phyloP scores from a whole-genome alignment of 2,329 filamentous ascomycete genomes.

The Aspergillus carbonarius region DNA sequence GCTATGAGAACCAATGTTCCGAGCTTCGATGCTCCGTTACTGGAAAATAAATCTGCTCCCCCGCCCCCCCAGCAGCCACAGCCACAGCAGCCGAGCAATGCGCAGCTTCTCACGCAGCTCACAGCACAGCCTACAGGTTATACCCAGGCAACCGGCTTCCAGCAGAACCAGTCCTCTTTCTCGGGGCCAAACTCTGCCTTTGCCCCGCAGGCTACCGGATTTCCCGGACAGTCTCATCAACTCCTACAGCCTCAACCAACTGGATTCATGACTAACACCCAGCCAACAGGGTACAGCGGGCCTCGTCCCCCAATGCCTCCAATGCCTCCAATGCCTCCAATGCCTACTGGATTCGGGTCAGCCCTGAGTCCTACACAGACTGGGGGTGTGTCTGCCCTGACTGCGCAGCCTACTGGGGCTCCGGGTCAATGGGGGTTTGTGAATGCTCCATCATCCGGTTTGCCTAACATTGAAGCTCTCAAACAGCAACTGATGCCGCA shows the following conservation, averaged over 20 bases:
- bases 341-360: slow-evolving; percentile 73
- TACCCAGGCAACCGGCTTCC: slow-evolving; percentile 68
- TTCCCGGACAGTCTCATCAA: slow-evolving; percentile 48
- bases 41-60: slow-evolving; percentile 50
- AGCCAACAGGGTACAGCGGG: slow-evolving; percentile 76
- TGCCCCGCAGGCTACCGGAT: slow-evolving; percentile 43
- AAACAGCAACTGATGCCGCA: slow-evolving; percentile 98
- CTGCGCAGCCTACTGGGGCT: slow-evolving; percentile 88
- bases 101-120: slow-evolving; percentile 58
- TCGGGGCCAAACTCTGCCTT: slow-evolving; percentile 39
- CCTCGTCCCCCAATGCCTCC: slow-evolving; percentile 75
- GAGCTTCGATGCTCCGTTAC: slow-evolving; percentile 62
- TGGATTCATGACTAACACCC: slow-evolving; percentile 69
- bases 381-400: slow-evolving; percentile 69
- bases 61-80: slow-evolving; percentile 64
- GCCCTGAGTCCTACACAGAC: slow-evolving; percentile 61
- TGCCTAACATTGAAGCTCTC: slow-evolving; percentile 91
- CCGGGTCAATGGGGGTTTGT: slow-evolving; percentile 99
- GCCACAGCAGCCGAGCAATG: slow-evolving; percentile 69
- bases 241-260: slow-evolving; percentile 68
- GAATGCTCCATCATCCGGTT: slow-evolving; percentile 81
- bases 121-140: slow-evolving; percentile 55
- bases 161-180: slow-evolving; percentile 53
- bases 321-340: too few relatives aligned
- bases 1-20: slow-evolving; percentile 65